Evolutionary conservation across 2,329 filamentous ascomycete genomes (phyloP), one percentile per base, ranked within the genome.

Genomic region (Coniochaeta sp.): DNA sequence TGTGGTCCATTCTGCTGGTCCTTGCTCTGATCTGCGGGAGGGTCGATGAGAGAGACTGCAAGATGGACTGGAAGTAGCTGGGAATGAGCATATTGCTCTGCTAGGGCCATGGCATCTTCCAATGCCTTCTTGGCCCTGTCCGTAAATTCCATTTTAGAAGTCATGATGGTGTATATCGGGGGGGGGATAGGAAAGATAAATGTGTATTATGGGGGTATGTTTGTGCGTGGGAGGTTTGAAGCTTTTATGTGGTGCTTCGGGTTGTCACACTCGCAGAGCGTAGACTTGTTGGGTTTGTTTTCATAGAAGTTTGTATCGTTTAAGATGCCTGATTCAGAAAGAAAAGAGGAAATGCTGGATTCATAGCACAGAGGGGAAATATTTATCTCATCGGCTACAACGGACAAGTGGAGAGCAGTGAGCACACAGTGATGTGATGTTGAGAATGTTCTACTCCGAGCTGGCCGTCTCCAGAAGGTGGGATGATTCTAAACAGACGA

Each of bases 1-100:
- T 89, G 82, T 28, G 88, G 85, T 5, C 82, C 81, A 70, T 93
- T 91, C 76, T 91, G 90, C 74, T 91, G 90, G 72, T 95, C 90
- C 73, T 91, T 93, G 67, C 89, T 91, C 66, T 81, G 84, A 73
- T 91, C 89, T 62, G 86, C 81, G 17, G 87, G 86, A 52, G 89
- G 89, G 64, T 91, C 89, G 69, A 93, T 83, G 61, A 95, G 84
- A 56, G 89, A 86, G 59, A 93, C 89, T 52, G 93, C 93, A 58
- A 99, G 84, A 74, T 99, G 95, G 62, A 98, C 77, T 17, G 95
- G 95, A 59, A 93, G 82, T 62, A 98, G 86, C 75, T 99, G 93
- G 44, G 91, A 88, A 78, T 99, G 95, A 42, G 86, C 86, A 73
- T 98, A 96, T 78, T 95, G 89, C 74, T 92, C 87, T 66, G 93